Conservation (phyloP, 1,284 basidiomycete species). For the Puccinia coronata region DNA sequence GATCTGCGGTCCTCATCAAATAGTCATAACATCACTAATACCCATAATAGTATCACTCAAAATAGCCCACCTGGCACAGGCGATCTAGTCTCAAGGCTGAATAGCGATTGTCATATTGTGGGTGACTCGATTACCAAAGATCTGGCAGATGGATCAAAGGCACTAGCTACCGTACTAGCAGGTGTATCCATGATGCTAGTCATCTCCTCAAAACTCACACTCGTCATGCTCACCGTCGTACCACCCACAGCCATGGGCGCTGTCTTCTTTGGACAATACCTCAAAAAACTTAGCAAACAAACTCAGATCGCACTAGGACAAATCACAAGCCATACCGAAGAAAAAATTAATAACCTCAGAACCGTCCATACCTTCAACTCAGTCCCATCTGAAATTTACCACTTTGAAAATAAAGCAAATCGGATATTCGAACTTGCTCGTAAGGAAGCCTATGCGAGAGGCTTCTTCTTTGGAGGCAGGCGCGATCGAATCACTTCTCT, state of each 20-base stretch:
- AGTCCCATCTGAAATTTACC: constrained; percentile 68
- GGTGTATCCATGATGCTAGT: constrained; percentile 96
- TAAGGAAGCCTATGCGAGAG: constrained; percentile 85
- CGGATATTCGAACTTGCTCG: constrained; percentile 74
- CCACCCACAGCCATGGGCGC: constrained; percentile 94
- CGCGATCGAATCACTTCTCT: constrained; percentile 37
- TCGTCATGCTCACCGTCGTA: constrained; percentile 89
- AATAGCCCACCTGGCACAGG: constrained; percentile 71
- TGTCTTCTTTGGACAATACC: constrained; percentile 91
- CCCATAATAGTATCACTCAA: constrained; percentile 65
- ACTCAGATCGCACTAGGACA: constrained; percentile 93
- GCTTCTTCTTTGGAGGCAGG: constrained; percentile 75
- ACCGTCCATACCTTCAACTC: constrained; percentile 92
- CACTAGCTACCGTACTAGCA: constrained; percentile 82
- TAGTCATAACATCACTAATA: constrained; percentile 64
- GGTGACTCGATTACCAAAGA: constrained; percentile 93
- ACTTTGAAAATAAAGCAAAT: constrained; percentile 65
- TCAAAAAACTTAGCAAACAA: constrained; percentile 84
- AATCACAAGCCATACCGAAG: constrained; percentile 84
- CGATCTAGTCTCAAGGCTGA: constrained; percentile 87
- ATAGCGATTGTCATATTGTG: constrained; percentile 88
- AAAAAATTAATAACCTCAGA: constrained; percentile 86
- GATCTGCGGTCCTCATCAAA: constrained; percentile 52
- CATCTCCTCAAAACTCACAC: constrained; percentile 83
- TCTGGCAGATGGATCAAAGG: constrained; percentile 79